Percentiles rank a stretch among this genome's conserved stretches.
Evolutionary conservation across 169 alveolate genomes (phyloP).

Genomic region (Theileria orientalis): DNA sequence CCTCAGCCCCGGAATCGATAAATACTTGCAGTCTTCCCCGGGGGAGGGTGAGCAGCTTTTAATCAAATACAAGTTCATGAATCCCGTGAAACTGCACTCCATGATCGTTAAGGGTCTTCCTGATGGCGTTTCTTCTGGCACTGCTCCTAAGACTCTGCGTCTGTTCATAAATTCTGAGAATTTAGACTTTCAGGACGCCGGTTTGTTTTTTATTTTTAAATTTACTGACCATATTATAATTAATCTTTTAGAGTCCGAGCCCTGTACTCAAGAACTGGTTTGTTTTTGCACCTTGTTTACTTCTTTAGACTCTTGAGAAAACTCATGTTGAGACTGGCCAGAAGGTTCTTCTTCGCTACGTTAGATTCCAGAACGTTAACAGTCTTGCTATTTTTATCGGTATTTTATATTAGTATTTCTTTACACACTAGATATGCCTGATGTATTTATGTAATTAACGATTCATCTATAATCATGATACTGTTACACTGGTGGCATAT

Average conservation of each 20-base stretch:
- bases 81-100: constrained; percentile 29
- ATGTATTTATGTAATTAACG: too few species aligned
- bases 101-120: constrained; percentile 33
- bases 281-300: background rate
- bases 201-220: background rate
- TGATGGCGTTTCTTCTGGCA: constrained; percentile 18
- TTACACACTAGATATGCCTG: background rate
- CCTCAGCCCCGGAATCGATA: constrained; percentile 16
- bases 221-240: background rate
- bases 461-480: too few species aligned
- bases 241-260: constrained; percentile 11
- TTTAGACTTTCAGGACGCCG: constrained; percentile 35
- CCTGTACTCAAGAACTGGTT: constrained; percentile 41
- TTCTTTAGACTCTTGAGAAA: constrained; percentile 13
- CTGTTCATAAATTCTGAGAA: constrained; percentile 15
- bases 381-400: constrained; percentile 20
- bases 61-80: constrained; percentile 17
- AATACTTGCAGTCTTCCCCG: constrained; percentile 12
- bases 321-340: constrained; percentile 27
- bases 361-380: constrained; percentile 24
- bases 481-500: too few species aligned
- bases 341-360: constrained; percentile 26
- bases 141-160: constrained; percentile 35
- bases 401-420: background rate
- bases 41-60: constrained; percentile 33